Percentiles rank a stretch among this genome's conserved stretches.
Conservation (phyloP, 805 yeast species). For the Saccharomycopsis schoenii region DNA sequence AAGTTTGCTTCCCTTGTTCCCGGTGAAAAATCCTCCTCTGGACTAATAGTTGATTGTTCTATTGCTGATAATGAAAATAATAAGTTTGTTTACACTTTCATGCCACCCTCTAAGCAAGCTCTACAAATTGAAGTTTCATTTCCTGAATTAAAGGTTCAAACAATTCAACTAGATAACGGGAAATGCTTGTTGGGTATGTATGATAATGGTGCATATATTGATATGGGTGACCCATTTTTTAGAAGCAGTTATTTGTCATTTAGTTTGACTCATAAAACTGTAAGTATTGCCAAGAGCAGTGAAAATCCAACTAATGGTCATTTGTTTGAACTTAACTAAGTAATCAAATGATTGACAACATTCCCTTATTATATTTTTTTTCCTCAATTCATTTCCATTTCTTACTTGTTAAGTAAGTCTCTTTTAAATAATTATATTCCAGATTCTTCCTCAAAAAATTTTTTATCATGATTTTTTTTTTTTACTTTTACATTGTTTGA, state of each 20-base stretch:
- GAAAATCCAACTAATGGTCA: neutral
- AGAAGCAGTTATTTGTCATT: conserved; percentile 44
- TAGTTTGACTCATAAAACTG: conserved; percentile 35
- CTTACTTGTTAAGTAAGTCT: neutral
- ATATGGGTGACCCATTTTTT: conserved; percentile 47
- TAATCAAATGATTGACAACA: too few relatives aligned
- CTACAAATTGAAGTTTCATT: conserved; percentile 14
- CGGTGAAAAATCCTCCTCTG: neutral
- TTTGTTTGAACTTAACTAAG: neutral
- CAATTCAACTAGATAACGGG: neutral
- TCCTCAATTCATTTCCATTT: neutral
- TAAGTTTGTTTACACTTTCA: conserved; percentile 7
- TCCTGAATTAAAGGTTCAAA: conserved; percentile 6
- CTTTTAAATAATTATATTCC: neutral
- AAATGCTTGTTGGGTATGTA: conserved; percentile 10
- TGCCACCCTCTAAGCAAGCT: neutral
- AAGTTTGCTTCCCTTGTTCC: neutral
- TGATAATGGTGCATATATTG: conserved; percentile 23
- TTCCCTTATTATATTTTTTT: neutral
- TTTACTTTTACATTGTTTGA: neutral
- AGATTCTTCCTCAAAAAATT: too few relatives aligned
- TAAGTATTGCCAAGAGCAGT: conserved; percentile 34
- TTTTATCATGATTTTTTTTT: too few relatives aligned
- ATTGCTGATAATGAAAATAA: conserved; percentile 9
- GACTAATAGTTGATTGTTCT: conserved; percentile 9